phyloP scores from a whole-genome alignment of 148 eudicot species.

The Rhododendron simsii region DNA sequence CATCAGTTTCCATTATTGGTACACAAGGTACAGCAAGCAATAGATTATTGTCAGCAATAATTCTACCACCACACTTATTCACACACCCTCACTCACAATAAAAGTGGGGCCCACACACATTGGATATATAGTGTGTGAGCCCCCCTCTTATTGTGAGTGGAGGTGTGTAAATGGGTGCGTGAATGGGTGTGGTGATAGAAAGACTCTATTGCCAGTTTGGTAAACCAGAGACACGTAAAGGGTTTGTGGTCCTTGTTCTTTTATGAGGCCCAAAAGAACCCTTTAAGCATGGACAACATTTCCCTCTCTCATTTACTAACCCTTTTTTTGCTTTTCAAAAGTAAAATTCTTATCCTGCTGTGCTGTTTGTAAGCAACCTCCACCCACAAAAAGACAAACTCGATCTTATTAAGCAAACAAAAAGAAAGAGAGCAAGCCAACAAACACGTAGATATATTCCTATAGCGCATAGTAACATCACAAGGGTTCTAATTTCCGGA shows the following conservation, averaged over 20 bases:
- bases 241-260: not conserved
- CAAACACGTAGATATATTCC: not conserved
- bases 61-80: too few relatives aligned
- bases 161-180: too few relatives aligned
- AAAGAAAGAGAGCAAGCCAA: not conserved
- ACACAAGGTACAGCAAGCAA: not conserved
- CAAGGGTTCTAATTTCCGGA: too few relatives aligned
- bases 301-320: not conserved
- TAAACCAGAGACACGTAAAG: not conserved
- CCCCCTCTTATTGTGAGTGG: too few relatives aligned
- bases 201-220: not conserved
- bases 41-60: not conserved
- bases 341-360: not conserved
- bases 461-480: too few relatives aligned
- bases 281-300: not conserved
- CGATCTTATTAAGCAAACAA: not conserved
- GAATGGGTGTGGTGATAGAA: too few relatives aligned
- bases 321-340: not conserved
- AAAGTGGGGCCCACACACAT: too few relatives aligned
- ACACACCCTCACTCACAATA: too few relatives aligned
- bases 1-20: not conserved
- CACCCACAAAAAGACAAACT: not conserved
- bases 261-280: not conserved
- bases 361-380: not conserved
- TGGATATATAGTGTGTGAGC: too few relatives aligned